Base-by-base conservation (phyloP, 139 green algal species). In the Volvox africanus region DNA sequence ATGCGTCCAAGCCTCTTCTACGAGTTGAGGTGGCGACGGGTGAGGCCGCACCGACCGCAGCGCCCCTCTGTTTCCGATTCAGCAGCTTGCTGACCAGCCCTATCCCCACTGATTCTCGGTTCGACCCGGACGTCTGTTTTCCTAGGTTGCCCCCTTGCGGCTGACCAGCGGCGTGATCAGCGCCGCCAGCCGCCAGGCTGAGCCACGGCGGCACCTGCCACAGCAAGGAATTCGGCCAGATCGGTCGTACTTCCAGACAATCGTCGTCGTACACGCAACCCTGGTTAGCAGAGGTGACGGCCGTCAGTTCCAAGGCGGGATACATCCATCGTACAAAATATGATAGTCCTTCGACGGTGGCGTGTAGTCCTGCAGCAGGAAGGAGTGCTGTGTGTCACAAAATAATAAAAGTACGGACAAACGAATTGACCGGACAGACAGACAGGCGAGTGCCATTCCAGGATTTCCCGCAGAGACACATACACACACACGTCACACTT, bases 251-350 rank as follows among this genome's bases (percentile, higher is more conserved):
- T 18, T 93, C 91, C n/a, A 97, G 28, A 11, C 87, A 76, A 6
- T 96, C 95, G 61, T 96, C 95, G 67, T 93, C 73, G 61, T 92
- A 93, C 36, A 65, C 87, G 1, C 21, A 28, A 37, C 78, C 87
- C 26, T 73, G 83, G 32, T 79, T 14, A 73, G 86, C 86, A 30
- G 71, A 62, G 71, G 86, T 90, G 69, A 93, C n/a, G 37, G 44
- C 20, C 1, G 35, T 80, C 9, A 83, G 30, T 71, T 50, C 33
- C 68, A 97, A 73, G 11, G 90, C 35, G 2, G 95, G 95, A 88
- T 96, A 93, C 32, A 80, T 87, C 94, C 95, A 97, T 21, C 82
- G 87, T 16, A 97, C 82, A 76, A 97, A 94, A 68, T 94, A 68
- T 12, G 69, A 68, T 79, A 97, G 71, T 55, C 91, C 91, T 12